Evolutionary conservation across 2,329 filamentous ascomycete species (phyloP), one percentile per base, ranked within the genome.

Genomic region (Monosporascus sp.): DNA sequence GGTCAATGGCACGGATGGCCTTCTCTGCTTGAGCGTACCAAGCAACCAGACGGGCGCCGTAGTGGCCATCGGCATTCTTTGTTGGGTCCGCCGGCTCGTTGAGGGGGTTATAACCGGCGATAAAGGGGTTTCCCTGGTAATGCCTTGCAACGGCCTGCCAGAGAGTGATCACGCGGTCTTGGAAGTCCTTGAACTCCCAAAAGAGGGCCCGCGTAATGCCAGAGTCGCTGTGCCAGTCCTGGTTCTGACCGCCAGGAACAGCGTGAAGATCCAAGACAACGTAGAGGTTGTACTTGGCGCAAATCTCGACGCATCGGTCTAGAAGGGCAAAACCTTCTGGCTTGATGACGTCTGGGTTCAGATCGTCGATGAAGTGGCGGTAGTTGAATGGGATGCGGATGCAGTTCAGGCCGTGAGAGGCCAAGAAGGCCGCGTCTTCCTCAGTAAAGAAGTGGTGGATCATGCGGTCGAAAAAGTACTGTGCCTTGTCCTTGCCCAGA

Each of bases 301-400:
- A 75, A 54, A 74, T 61, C 11, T 75, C 65, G 36, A 79, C 65
- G 6, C 77, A 68, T 24, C 73, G 66, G 63, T 79, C 75, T 5
- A 79, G 61, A 38, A 73, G 71, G 48, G 71, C 71, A 61, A 79
- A 78, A 0, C 75, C 76, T 25, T 65, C 64, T n/a, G 68, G 58
- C 56, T 76, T 77, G 48, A 77, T 64, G 6, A 76, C 72, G 8
- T 66, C 60, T 0, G 76, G 75, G 54, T 78, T 74, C 64, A 72
- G 67, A 56, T 76, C 72, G 56, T 79, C 74, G 56, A 77, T 72
- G 51, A 80, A 78, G 60, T 79, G 75, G 1, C 75, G 72, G 60
- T 83, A 80, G 60, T 83, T 83, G 66, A 84, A 80, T 1, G 80
- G 79, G 24, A 84, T 64, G 1, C 81, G 74, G n/a, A 83, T 68